These are phyloP conservation scores for Cyclotella baltica DNA, from an alignment of 108 stramenopile genomes.

Conservation along the genomic window DNA sequence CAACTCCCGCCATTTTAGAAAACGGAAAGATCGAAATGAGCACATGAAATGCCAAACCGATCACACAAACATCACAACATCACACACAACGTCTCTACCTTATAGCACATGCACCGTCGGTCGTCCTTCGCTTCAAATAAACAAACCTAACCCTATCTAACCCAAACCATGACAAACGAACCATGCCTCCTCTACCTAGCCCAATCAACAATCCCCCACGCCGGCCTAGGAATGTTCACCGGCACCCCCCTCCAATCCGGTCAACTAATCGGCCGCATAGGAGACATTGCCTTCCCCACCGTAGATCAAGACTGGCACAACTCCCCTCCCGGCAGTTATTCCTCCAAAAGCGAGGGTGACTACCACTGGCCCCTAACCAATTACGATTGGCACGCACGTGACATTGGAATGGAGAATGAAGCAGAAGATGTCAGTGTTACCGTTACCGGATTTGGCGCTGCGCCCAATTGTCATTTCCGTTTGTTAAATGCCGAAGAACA, in stretches of 20 bases:
- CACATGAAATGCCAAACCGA: too few species aligned
- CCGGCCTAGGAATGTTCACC: conserved; percentile 52
- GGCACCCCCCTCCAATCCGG: conserved; percentile 28
- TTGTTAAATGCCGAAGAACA: conserved; percentile 55
- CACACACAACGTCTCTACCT: too few species aligned
- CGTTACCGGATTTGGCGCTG: conserved; percentile 55
- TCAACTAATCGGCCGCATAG: conserved; percentile 46
- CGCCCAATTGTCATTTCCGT: conserved; percentile 57
- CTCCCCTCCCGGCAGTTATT: conserved; percentile 6
- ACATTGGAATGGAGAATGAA: conserved; percentile 46
- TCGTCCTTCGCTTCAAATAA: neutral
- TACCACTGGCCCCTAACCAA: conserved; percentile 59
- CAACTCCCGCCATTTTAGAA: too few species aligned
- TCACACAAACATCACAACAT: too few species aligned
- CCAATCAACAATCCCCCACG: conserved; percentile 53
- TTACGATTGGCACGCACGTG: conserved; percentile 55
- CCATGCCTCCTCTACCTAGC: conserved; percentile 50
- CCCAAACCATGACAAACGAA: neutral
- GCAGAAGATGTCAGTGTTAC: conserved; percentile 52
- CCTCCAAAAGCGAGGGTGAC: conserved; percentile 42
- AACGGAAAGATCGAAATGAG: too few species aligned
- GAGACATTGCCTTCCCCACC: conserved; percentile 54
- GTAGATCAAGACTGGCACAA: conserved; percentile 57
- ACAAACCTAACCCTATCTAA: neutral
- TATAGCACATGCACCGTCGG: too few species aligned